Base-by-base conservation (phyloP, 768 basidiomycete genomes). In the Tulasnella sp. region DNA sequence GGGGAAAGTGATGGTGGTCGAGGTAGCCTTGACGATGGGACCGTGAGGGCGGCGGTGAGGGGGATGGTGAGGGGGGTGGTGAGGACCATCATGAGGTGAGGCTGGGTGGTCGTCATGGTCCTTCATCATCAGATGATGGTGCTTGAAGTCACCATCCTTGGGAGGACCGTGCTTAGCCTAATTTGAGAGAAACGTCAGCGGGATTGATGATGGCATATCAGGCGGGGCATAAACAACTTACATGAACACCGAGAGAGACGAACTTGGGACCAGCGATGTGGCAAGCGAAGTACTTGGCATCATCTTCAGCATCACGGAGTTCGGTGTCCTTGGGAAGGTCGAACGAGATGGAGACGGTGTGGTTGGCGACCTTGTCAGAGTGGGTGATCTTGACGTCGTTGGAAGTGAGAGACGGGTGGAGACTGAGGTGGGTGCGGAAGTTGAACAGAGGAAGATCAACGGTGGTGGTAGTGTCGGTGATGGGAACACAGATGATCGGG, bases 1-100 rank as follows among this genome's bases (percentile, higher is more conserved):
- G 67, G 79, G 75, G 23, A 80, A 48, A 55, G 79, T 80, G 44
- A 80, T 80, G 35, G 75, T 73, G 70, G 80, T 80, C 23, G 80
- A 79, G 32, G 77, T 72, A 18, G 70, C 80, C 70, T 80, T 80
- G 48, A 67, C 16, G 29, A 37, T 7, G 15, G 37, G 37, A 32
- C 70, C 70, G 57, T 61, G 57, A 23, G 57, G 57, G n/a, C 13
- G 57, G 57, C 13, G 57, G 57, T 29, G 35, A 35, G 35, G 35
- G 35, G 35, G 35, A 35, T 35, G 57, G 23, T 23, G 57, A 61
- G 57, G 55, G 9, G 55, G 57, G n/a, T 61, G 57, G 57, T 61
- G 57, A 26, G 20, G 57, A 61, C 57, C 57, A 11, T 61, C 57
- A 23, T 48, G 46, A 48, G 46, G 46, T 18, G 46, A 16, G 46